These are phyloP conservation scores for Nitzschia inconspicua DNA, from an alignment of 108 stramenopile genomes.

Conservation along the genomic window DNA sequence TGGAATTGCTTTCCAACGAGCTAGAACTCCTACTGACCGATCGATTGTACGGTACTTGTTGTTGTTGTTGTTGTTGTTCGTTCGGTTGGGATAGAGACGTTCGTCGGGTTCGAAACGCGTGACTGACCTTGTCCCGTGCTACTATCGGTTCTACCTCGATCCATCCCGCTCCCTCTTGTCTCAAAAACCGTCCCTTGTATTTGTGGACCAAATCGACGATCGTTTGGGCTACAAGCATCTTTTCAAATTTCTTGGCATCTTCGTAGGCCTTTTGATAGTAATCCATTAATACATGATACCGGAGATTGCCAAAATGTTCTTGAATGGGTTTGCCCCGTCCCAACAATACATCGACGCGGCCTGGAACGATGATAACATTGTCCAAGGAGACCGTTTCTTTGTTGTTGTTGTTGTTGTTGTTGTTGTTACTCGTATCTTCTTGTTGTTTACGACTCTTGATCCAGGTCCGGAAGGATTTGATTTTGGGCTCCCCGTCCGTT, in stretches of 20 bases:
- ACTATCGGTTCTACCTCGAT: slow-evolving; percentile 6
- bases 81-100: no score
- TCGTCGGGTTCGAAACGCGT: slow-evolving; percentile 22
- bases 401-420: background rate
- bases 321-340: slow-evolving; percentile 25
- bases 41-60: no score
- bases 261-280: slow-evolving; percentile 13
- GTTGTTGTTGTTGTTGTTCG: no score
- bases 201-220: slow-evolving; percentile 8
- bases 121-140: slow-evolving; percentile 12
- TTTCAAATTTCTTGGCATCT: slow-evolving; percentile 18
- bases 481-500: slow-evolving; percentile 13
- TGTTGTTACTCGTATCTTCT: no score
- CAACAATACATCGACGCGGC: slow-evolving; percentile 12
- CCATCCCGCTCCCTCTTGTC: slow-evolving; percentile 18
- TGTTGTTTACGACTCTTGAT: slow-evolving; percentile 2
- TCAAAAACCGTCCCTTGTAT: slow-evolving; percentile 19
- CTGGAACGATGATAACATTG: slow-evolving; percentile 13
- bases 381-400: background rate
- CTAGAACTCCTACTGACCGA: no score
- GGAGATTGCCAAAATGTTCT: slow-evolving; percentile 20
- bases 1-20: no score
- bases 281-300: slow-evolving; percentile 14
- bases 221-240: slow-evolving; percentile 17
- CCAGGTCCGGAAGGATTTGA: slow-evolving; percentile 11